Conservation (phyloP, 2,329 filamentous ascomycete genomes). For the Sclerotinia minor region DNA sequence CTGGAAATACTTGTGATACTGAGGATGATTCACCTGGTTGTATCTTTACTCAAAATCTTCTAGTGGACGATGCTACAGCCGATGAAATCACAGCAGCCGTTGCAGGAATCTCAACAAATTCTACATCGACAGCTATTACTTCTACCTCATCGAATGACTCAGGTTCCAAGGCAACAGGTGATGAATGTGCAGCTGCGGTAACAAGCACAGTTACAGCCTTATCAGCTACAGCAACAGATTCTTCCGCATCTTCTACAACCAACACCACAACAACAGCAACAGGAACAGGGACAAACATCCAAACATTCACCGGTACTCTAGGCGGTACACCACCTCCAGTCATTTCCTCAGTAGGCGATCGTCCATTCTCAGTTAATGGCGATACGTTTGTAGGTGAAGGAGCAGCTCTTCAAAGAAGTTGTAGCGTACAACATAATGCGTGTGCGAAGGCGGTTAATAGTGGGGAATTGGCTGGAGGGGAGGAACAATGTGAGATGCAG, state of each 20-base stretch:
- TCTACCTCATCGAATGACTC: slow-evolving; percentile 20
- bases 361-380: slow-evolving; percentile 58
- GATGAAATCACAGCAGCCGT: slow-evolving; percentile 54
- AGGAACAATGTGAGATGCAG: slow-evolving; percentile 58
- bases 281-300: slow-evolving; percentile 41
- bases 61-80: slow-evolving; percentile 55
- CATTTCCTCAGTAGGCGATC: slow-evolving; percentile 50
- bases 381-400: slow-evolving; percentile 57
- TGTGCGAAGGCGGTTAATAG: slow-evolving; percentile 54
- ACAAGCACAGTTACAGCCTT: slow-evolving; percentile 17
- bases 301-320: slow-evolving; percentile 49
- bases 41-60: slow-evolving; percentile 54
- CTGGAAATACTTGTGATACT: slow-evolving; percentile 53
- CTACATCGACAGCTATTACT: slow-evolving; percentile 28
- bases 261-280: slow-evolving; percentile 20
- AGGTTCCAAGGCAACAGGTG: slow-evolving; percentile 9
- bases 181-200: background rate
- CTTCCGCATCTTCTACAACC: slow-evolving; percentile 27
- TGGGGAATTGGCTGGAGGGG: slow-evolving; percentile 46
- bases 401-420: slow-evolving; percentile 60
- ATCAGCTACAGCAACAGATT: background rate
- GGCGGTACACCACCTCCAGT: slow-evolving; percentile 51
- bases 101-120: slow-evolving; percentile 38
- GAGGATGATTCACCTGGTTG: slow-evolving; percentile 52
- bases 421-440: slow-evolving; percentile 48